Evolutionary conservation across 495 filamentous ascomycete species (phyloP).

Genomic region (Cenococcum geophilum): DNA sequence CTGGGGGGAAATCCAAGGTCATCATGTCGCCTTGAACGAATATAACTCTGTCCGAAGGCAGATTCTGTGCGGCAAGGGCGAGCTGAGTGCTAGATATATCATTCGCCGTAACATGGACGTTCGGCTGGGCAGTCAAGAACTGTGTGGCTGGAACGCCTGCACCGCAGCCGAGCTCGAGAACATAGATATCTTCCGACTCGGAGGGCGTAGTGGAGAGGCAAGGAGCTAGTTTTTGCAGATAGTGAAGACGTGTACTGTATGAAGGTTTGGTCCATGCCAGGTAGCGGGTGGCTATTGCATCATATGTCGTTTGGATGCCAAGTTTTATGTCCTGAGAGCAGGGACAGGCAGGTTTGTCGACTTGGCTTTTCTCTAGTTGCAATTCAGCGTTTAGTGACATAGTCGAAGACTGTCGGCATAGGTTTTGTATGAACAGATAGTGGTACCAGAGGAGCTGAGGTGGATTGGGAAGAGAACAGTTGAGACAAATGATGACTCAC

Average conservation of each 20-base stretch:
- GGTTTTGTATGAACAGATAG: too few species aligned
- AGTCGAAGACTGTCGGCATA: too few species aligned
- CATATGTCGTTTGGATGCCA: constrained; percentile 36
- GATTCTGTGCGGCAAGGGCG: constrained; percentile 30
- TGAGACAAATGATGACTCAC: too few species aligned
- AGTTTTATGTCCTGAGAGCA: constrained; percentile 19
- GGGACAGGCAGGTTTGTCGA: neutral
- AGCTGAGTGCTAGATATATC: constrained; percentile 42
- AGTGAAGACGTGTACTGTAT: constrained; percentile 33
- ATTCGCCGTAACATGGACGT: constrained; percentile 36
- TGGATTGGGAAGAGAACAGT: too few species aligned
- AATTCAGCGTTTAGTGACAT: too few species aligned
- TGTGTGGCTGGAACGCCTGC: constrained; percentile 40
- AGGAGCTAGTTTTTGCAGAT: constrained; percentile 33
- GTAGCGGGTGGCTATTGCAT: constrained; percentile 41
- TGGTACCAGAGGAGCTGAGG: too few species aligned
- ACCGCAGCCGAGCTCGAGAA: constrained; percentile 43
- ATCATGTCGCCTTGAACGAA: constrained; percentile 42
- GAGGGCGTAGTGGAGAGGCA: constrained; percentile 18
- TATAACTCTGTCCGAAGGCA: constrained; percentile 5
- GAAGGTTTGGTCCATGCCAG: constrained; percentile 37
- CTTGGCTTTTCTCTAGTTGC: too few species aligned
- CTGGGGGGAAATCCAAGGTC: constrained; percentile 32
- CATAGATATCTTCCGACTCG: constrained; percentile 6
- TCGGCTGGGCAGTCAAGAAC: constrained; percentile 21